phyloP scores from a whole-genome alignment of 345 rosid genomes.

The Rhizophora mangle region DNA sequence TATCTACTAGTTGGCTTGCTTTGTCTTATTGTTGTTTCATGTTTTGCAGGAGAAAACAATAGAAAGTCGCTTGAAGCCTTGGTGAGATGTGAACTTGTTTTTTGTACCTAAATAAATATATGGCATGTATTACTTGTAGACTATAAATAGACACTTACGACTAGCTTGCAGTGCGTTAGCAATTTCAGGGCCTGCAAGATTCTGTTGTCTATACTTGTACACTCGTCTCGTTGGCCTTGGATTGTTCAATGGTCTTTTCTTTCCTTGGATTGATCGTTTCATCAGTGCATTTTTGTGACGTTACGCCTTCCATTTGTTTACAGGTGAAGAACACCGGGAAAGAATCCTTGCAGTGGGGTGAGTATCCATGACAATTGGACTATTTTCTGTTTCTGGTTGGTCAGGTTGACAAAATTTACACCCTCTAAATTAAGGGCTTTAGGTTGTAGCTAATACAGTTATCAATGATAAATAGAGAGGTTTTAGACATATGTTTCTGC shows the following conservation, averaged over 20 bases:
- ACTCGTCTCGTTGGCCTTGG: neutral
- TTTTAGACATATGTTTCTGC: too few relatives aligned
- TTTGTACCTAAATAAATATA: too few relatives aligned
- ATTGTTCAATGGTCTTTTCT: neutral
- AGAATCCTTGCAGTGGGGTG: conserved; percentile 93
- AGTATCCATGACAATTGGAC: conserved; percentile 16
- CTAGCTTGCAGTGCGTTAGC: too few relatives aligned
- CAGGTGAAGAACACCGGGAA: conserved; percentile 90
- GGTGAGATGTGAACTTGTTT: conserved; percentile 34
- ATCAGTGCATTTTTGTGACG: neutral
- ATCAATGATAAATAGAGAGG: too few relatives aligned
- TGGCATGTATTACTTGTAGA: too few relatives aligned
- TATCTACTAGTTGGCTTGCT: neutral
- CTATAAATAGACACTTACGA: too few relatives aligned
- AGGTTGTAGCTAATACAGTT: too few relatives aligned
- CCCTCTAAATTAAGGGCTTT: neutral
- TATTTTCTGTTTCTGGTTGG: neutral
- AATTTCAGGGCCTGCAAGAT: too few relatives aligned
- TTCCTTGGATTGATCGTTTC: neutral
- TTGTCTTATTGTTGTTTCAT: neutral
- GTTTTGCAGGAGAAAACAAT: conserved; percentile 65
- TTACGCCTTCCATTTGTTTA: conserved; percentile 5
- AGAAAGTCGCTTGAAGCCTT: conserved; percentile 72
- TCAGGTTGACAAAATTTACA: neutral
- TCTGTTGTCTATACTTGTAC: too few relatives aligned